phyloP scores from a whole-genome alignment of 805 yeast genomes.

The Sungouiozyma ichnusensis region DNA sequence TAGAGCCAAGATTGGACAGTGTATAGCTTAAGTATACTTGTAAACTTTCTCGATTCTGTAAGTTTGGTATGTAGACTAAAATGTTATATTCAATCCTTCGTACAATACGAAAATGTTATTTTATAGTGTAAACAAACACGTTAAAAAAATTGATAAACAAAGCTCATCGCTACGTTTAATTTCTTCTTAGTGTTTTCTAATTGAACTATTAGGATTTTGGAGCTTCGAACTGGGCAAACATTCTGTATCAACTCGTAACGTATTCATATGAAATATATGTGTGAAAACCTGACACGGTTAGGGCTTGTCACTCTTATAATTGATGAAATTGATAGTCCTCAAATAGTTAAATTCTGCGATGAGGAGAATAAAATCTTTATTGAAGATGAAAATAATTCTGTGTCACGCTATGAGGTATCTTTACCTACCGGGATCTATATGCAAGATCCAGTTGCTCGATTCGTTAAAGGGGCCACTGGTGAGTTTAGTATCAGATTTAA shows the following conservation, averaged over 20 bases:
- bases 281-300: slow-evolving; percentile 9
- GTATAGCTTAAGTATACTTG: no score
- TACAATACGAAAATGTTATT: no score
- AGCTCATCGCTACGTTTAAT: background rate
- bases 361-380: background rate
- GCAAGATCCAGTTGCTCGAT: background rate
- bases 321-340: background rate
- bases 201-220: background rate
- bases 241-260: no score
- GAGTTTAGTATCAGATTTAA: slow-evolving; percentile 7
- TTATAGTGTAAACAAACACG: no score
- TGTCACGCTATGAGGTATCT: background rate
- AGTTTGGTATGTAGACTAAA: no score
- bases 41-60: no score
- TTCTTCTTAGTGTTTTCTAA: background rate
- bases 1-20: no score
- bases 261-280: slow-evolving; percentile 5
- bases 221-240: no score
- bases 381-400: background rate
- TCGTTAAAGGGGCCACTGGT: slow-evolving; percentile 1
- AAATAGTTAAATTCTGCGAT: background rate
- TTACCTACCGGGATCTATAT: slow-evolving; percentile 6
- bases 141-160: background rate
- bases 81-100: no score
- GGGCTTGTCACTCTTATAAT: background rate